Evolutionary conservation across 2,329 filamentous ascomycete species (phyloP).

Genomic region (Diaporthe nobilis): DNA sequence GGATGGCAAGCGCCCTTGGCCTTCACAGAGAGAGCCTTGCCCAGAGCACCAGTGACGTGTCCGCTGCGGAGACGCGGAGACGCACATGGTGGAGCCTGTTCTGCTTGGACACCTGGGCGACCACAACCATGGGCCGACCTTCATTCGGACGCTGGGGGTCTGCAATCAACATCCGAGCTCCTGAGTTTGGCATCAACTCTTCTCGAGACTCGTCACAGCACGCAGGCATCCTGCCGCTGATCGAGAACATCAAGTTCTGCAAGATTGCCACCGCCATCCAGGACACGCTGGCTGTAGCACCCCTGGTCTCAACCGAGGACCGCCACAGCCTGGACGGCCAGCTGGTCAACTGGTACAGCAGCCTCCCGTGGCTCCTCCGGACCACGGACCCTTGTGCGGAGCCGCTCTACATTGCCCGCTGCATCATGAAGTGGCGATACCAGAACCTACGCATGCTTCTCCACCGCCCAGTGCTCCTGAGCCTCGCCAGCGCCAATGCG

Average conservation of each 20-base stretch:
- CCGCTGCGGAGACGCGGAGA: slow-evolving; percentile 72
- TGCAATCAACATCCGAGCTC: slow-evolving; percentile 76
- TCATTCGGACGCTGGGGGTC: slow-evolving; percentile 77
- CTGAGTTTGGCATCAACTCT: slow-evolving; percentile 66
- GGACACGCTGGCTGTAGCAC: slow-evolving; percentile 79
- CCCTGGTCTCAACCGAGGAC: slow-evolving; percentile 76
- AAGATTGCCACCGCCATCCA: slow-evolving; percentile 85
- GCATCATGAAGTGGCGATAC: slow-evolving; percentile 87
- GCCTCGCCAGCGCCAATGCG: slow-evolving; percentile 69
- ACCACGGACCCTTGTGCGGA: slow-evolving; percentile 78
- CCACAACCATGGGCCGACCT: slow-evolving; percentile 78
- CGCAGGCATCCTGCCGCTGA: slow-evolving; percentile 77
- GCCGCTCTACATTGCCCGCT: slow-evolving; percentile 77
- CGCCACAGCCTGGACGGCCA: slow-evolving; percentile 76
- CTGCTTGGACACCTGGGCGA: slow-evolving; percentile 81
- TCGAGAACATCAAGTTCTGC: slow-evolving; percentile 85
- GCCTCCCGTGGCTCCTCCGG: slow-evolving; percentile 75
- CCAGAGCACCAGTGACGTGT: slow-evolving; percentile 60
- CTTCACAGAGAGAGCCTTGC: slow-evolving; percentile 74
- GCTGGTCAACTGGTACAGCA: slow-evolving; percentile 80
- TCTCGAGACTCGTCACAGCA: slow-evolving; percentile 68
- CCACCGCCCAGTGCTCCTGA: slow-evolving; percentile 80
- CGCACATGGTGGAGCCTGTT: slow-evolving; percentile 84
- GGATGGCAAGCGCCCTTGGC: slow-evolving; percentile 82
- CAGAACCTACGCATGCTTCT: slow-evolving; percentile 84